Conservation (phyloP, 805 yeast species). For the Candida nitratophila region DNA sequence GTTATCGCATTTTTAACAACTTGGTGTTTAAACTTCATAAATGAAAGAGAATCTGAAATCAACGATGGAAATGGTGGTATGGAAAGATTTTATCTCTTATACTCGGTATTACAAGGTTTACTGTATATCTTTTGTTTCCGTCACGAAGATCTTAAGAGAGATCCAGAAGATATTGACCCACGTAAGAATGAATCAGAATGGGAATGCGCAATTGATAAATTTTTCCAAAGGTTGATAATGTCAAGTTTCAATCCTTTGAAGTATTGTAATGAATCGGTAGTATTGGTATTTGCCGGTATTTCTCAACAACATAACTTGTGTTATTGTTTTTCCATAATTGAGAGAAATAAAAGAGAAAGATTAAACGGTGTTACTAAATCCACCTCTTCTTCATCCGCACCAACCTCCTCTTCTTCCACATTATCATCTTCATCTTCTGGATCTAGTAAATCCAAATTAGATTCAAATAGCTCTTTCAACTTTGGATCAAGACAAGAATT, state of each 20-base stretch:
- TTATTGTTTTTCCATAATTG: constrained; percentile 89
- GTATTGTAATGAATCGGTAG: constrained; percentile 90
- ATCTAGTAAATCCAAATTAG: background rate
- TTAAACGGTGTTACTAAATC: constrained; percentile 32
- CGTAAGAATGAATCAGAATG: constrained; percentile 36
- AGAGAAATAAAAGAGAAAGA: constrained; percentile 74
- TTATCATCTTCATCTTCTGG: background rate
- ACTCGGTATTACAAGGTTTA: constrained; percentile 85
- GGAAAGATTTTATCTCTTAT: constrained; percentile 85
- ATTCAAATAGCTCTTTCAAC: background rate
- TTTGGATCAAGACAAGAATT: constrained; percentile 69
- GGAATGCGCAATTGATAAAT: constrained; percentile 78
- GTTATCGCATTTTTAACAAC: constrained; percentile 76
- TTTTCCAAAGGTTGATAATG: constrained; percentile 78
- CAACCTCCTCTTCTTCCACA: background rate
- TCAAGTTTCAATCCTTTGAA: constrained; percentile 91
- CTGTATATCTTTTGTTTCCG: constrained; percentile 90
- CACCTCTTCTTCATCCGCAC: background rate
- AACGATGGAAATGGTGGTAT: constrained; percentile 59
- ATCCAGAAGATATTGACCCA: constrained; percentile 7
- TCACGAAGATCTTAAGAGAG: constrained; percentile 47
- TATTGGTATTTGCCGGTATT: constrained; percentile 84
- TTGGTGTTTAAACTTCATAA: constrained; percentile 77
- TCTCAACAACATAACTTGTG: constrained; percentile 87
- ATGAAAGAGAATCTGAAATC: constrained; percentile 82